Evolutionary conservation across 2,329 filamentous ascomycete genomes (phyloP), one percentile per base, ranked within the genome.

Genomic region (Colletotrichum limetticola): DNA sequence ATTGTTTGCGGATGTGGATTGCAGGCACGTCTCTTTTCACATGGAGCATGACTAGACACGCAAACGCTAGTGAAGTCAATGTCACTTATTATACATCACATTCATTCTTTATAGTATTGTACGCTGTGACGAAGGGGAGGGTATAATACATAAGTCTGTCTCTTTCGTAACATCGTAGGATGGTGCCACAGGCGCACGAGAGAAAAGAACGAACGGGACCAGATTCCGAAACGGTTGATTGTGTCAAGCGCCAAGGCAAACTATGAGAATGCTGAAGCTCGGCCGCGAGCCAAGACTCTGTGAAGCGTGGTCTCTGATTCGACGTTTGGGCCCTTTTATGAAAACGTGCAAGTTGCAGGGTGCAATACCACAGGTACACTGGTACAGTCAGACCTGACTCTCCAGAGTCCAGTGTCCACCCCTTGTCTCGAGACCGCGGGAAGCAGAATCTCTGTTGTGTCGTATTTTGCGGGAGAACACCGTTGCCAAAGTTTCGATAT

Each of bases 201-300:
- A 49, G 19, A 49, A 19, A 11, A 32, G 24, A 7, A 60, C 24
- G 32, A 32, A 55, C 46, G 56, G 32, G 46, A 68, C n/a, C 26
- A 12, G n/a, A 66, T 58, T 73, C 35, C 71, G 67, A 73, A 73
- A 73, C 67, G 49, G 30, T 42, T 59, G 35, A 52, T 61, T 73
- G 71, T 72, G 59, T 71, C 71, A 73, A 66, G 66, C 71, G 71
- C 71, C 61, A 65, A 66, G 66, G 71, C 65, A 66, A 59, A 30
- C 22, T 19, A 49, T 42, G 32, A 66, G 28, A 53, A 66, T 32
- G 61, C 55, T 19, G 52, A 30, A 26, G 26, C 35, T 46, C 61
- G 32, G 32, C 56, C 30, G 12, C 30, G 49, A 49, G 42, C 42
- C 42, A 49, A 49, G 42, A 22, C 16, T 49, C 42, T 49, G 42